Evolutionary conservation across 495 filamentous ascomycete species (phyloP).

Genomic region (Astrothelium macrocarpum): DNA sequence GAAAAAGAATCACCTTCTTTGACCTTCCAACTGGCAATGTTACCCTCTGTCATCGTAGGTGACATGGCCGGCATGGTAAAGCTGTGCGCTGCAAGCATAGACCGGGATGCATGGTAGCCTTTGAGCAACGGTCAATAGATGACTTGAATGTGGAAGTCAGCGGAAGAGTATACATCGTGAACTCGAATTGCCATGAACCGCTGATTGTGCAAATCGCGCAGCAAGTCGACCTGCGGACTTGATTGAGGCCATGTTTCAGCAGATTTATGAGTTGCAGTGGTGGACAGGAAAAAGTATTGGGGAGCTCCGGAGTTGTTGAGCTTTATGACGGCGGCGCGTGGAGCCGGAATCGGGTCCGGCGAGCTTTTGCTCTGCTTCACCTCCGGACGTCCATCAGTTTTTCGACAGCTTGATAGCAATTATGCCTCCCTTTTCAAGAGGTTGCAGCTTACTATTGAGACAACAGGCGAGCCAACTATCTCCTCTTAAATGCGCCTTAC

Average conservation of each 20-base stretch:
- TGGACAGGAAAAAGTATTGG: not conserved
- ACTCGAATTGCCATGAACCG: constrained; percentile 18
- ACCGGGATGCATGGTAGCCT: constrained; percentile 56
- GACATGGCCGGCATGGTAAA: constrained; percentile 82
- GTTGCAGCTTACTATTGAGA: not conserved
- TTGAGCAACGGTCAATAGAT: constrained; percentile 9
- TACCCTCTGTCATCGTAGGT: constrained; percentile 80
- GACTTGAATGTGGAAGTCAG: constrained; percentile 1
- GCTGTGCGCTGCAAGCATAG: constrained; percentile 56
- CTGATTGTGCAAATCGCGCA: constrained; percentile 20
- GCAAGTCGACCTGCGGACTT: constrained; percentile 22
- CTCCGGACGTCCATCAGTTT: too few relatives aligned
- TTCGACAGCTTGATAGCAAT: not conserved
- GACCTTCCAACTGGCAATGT: constrained; percentile 65
- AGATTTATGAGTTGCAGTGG: not conserved
- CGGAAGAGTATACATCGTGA: constrained; percentile 20
- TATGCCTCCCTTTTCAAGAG: not conserved
- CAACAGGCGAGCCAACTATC: not conserved
- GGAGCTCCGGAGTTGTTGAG: not conserved
- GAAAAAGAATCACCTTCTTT: constrained; percentile 65
- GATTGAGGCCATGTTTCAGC: constrained; percentile 24
- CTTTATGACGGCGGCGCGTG: not conserved
- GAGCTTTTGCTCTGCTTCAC: not conserved
- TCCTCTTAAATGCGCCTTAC: not conserved
- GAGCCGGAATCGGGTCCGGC: not conserved